These are phyloP conservation scores for Petrea volubilis DNA, from an alignment of 257 asterid genomes.

Conservation along the genomic window DNA sequence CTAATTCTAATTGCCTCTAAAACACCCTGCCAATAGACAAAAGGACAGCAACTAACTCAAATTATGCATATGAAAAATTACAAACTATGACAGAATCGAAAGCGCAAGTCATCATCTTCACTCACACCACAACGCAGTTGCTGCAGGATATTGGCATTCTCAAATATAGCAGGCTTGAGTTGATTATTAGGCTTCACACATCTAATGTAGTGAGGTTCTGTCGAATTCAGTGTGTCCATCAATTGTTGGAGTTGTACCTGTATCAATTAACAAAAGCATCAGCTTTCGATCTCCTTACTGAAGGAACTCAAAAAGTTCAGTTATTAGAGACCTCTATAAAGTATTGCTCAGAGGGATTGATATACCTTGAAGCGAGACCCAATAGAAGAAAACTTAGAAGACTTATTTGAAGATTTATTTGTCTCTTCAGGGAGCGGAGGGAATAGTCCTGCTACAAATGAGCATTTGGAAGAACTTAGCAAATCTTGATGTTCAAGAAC, in stretches of 20 bases:
- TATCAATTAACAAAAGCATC: slow-evolving; percentile 33
- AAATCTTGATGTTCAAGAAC: slow-evolving; percentile 97
- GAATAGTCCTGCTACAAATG: slow-evolving; percentile 83
- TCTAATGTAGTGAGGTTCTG: slow-evolving; percentile 97
- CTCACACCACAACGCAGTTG: slow-evolving; percentile 99
- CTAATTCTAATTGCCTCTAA: slow-evolving; percentile 96
- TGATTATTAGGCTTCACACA: slow-evolving; percentile 97
- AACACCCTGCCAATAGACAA: slow-evolving; percentile 64
- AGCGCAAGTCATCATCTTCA: slow-evolving; percentile 26
- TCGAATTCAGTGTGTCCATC: slow-evolving; percentile 95
- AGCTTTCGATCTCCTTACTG: slow-evolving; percentile 23
- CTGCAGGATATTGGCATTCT: slow-evolving; percentile 87
- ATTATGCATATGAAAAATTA: neutral
- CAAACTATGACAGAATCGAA: slow-evolving; percentile 4
- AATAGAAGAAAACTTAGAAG: slow-evolving; percentile 94
- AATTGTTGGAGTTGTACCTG: slow-evolving; percentile 94
- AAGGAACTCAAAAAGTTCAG: slow-evolving; percentile 22
- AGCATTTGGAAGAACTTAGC: slow-evolving; percentile 73
- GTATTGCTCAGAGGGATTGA: neutral
- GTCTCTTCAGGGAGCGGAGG: slow-evolving; percentile 85
- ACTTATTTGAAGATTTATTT: slow-evolving; percentile 77
- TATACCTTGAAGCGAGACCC: slow-evolving; percentile 94
- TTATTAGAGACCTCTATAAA: neutral
- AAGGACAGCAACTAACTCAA: neutral
- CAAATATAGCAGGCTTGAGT: slow-evolving; percentile 91